Evolutionary conservation across 1,139 yeast species (phyloP).

Genomic region (Lodderomyces oxycetoniae): DNA sequence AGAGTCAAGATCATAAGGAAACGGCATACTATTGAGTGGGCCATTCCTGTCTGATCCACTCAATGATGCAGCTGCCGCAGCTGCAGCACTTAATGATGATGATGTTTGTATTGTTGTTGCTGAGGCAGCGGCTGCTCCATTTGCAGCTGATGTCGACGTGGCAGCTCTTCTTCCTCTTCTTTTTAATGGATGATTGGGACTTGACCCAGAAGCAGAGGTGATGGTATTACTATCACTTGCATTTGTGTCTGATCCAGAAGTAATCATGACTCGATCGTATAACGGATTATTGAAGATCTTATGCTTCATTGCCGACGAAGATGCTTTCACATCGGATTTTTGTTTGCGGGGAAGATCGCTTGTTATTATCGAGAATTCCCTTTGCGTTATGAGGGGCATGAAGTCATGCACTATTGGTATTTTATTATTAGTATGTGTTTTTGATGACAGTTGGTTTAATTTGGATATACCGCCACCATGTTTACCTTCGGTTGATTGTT

Average conservation of each 20-base stretch:
- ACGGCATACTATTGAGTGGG: not conserved
- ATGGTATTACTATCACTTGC: constrained; percentile 11
- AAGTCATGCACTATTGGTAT: constrained; percentile 33
- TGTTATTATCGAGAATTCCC: constrained; percentile 39
- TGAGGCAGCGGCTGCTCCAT: not conserved
- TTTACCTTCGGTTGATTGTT: constrained; percentile 19
- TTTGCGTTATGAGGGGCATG: constrained; percentile 38
- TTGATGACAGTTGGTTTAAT: constrained; percentile 7
- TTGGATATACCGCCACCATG: not conserved
- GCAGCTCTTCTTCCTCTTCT: constrained; percentile 6
- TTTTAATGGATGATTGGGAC: constrained; percentile 1
- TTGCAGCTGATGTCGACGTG: not conserved
- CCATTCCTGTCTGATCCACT: constrained; percentile 2
- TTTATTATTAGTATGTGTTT: constrained; percentile 3
- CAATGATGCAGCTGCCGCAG: not conserved
- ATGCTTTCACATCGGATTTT: constrained; percentile 10
- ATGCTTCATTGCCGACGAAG: constrained; percentile 27
- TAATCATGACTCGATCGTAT: constrained; percentile 29
- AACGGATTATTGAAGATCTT: constrained; percentile 39
- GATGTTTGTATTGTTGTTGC: not conserved
- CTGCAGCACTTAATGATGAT: not conserved
- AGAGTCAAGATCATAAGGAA: not conserved
- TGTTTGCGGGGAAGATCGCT: constrained; percentile 33
- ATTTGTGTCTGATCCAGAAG: constrained; percentile 43
- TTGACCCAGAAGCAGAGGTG: constrained; percentile 3